Conservation (phyloP, 2,329 filamentous ascomycete genomes). For the Colletotrichum horii region DNA sequence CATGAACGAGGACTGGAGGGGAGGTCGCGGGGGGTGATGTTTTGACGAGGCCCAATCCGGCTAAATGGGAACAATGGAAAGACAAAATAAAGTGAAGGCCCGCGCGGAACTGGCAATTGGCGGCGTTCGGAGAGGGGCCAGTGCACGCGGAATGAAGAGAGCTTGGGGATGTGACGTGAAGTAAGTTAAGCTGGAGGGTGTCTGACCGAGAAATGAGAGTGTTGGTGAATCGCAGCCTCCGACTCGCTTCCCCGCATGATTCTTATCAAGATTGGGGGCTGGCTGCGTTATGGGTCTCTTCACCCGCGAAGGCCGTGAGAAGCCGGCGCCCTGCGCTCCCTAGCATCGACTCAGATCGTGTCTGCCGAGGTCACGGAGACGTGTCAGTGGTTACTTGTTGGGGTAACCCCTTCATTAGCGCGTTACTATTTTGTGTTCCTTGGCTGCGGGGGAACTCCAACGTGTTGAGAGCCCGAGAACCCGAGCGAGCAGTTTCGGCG, state of each 20-base stretch:
- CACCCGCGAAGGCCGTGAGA: neutral
- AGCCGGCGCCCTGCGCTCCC: slow-evolving; percentile 3
- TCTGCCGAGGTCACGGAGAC: neutral
- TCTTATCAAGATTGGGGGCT: slow-evolving; percentile 1
- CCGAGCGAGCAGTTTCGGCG: neutral
- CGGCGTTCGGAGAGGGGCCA: neutral
- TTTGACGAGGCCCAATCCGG: neutral
- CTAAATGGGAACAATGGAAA: neutral
- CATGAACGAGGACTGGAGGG: neutral
- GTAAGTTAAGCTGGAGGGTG: neutral
- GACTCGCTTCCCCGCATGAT: slow-evolving; percentile 12
- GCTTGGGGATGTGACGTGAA: neutral
- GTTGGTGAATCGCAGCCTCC: neutral
- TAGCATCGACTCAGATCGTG: neutral
- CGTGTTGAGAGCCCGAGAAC: neutral
- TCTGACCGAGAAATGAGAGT: neutral
- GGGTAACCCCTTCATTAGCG: slow-evolving; percentile 15
- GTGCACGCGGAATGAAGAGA: neutral
- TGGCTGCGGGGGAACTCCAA: neutral
- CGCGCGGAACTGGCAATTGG: neutral
- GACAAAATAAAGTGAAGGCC: neutral
- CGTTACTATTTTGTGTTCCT: neutral
- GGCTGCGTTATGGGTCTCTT: neutral
- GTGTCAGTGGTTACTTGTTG: neutral
- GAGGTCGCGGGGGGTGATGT: neutral